Base-by-base conservation (phyloP, 1,139 yeast species). In the Suhomyces bolitotheri region DNA sequence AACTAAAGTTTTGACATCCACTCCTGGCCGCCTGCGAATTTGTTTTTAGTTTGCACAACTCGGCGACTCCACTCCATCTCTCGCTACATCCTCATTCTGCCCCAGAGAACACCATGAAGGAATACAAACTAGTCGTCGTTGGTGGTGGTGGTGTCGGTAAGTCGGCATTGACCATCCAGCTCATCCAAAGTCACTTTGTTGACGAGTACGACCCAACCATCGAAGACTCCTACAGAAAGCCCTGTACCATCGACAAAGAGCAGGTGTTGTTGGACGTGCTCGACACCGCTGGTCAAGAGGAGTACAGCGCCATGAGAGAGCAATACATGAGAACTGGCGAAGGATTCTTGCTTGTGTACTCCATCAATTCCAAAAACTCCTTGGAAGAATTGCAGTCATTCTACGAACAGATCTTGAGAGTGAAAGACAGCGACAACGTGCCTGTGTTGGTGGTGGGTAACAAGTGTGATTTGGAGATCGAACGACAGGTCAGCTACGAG, bases 71-170 rank as follows among this genome's bases (percentile, higher is more conserved):
- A n/a, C n/a, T n/a, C n/a, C n/a, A n/a, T n/a, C n/a, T n/a, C n/a
- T n/a, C n/a, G n/a, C n/a, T n/a, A n/a, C n/a, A n/a, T n/a, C n/a
- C n/a, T n/a, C n/a, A n/a, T n/a, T n/a, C n/a, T n/a, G 22, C 22
- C 22, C 22, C 22, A 10, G n/a, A n/a, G n/a, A n/a, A 13, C 25
- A 25, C 20, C 19, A 59, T 75, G 49, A 71, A 81, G 59, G 94
- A 84, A 60, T 88, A 82, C 62, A 88, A 90, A 58, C 68, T 92
- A 45, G 96, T 90, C 14, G 97, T 92, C 39, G 96, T 92, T 34
- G 97, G 97, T 39, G 97, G 96, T 33, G 97, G 97, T 62, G 97
- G 96, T 62, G 97, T 92, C 41, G 98, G 98, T 65, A 92, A 92
- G 62, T 86, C 96, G 8, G 97, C 97, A 7, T 70, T 90, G 46